These are phyloP conservation scores for Macadamia integrifolia DNA, from an alignment of 164 flowering plant species.

Conservation along the genomic window DNA sequence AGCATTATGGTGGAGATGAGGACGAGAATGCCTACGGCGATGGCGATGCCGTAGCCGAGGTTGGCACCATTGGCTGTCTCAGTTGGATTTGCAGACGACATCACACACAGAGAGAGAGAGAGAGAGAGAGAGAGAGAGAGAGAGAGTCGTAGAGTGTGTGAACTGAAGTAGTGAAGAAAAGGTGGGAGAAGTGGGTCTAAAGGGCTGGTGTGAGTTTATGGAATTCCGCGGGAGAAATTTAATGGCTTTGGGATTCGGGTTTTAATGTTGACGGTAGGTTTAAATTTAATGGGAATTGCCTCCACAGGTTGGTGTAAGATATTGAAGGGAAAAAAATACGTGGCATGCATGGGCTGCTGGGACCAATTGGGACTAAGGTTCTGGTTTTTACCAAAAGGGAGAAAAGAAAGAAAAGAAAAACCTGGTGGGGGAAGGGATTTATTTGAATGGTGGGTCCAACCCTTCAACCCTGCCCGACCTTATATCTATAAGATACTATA, in stretches of 20 bases:
- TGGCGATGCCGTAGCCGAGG: constrained; percentile 54
- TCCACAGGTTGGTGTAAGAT: too few relatives aligned
- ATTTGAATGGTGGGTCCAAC: too few relatives aligned
- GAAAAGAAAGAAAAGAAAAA: too few relatives aligned
- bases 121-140: constrained; percentile 4
- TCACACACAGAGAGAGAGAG: constrained; percentile 5
- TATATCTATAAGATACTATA: too few relatives aligned
- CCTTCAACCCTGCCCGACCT: too few relatives aligned
- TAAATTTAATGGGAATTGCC: too few relatives aligned
- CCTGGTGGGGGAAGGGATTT: too few relatives aligned
- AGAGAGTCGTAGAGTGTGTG: neutral
- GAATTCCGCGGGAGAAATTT: neutral
- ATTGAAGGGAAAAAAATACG: too few relatives aligned
- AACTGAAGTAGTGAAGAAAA: too few relatives aligned
- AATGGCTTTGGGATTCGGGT: neutral
- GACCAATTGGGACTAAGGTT: too few relatives aligned
- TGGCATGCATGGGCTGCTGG: too few relatives aligned
- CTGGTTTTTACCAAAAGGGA: too few relatives aligned
- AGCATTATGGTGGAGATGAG: constrained; percentile 55
- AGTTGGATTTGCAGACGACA: constrained; percentile 16
- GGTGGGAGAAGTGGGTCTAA: neutral
- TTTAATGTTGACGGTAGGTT: neutral
- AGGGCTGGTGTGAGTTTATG: neutral
- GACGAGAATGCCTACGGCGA: constrained; percentile 53
- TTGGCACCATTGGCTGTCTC: constrained; percentile 33